Evolutionary conservation across 768 basidiomycete genomes (phyloP).

Genomic region (Gloeophyllum trabeum): DNA sequence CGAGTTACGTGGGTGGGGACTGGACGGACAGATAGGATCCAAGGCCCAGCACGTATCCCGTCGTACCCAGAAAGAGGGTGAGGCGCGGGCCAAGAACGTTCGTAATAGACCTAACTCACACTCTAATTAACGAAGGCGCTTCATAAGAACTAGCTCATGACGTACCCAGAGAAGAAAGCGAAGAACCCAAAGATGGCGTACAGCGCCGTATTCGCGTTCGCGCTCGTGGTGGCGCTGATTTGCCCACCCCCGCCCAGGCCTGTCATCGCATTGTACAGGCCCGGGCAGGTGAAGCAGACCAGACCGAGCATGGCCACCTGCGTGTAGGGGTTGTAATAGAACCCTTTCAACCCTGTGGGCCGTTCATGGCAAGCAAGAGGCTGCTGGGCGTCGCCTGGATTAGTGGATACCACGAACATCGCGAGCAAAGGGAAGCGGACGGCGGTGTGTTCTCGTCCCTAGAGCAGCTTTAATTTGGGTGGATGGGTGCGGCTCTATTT

Average conservation of each 20-base stretch:
- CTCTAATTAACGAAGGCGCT: not conserved
- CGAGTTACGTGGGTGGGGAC: too few species aligned
- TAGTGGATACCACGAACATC: too few species aligned
- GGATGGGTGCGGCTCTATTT: too few species aligned
- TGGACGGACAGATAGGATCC: constrained; percentile 56
- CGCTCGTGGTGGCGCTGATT: constrained; percentile 49
- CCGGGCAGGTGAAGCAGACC: constrained; percentile 48
- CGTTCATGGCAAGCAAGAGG: too few species aligned
- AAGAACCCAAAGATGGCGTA: constrained; percentile 53
- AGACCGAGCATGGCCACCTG: constrained; percentile 58
- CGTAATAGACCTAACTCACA: not conserved
- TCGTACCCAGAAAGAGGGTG: constrained; percentile 64
- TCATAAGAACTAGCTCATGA: constrained; percentile 1
- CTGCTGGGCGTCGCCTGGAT: too few species aligned
- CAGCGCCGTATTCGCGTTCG: constrained; percentile 59
- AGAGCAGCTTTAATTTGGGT: too few species aligned
- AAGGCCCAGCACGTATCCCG: constrained; percentile 70
- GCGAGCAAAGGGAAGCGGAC: too few species aligned
- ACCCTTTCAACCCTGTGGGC: constrained; percentile 37
- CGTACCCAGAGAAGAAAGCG: constrained; percentile 66
- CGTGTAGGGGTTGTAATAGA: constrained; percentile 48
- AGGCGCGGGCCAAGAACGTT: constrained; percentile 56
- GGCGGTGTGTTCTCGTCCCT: too few species aligned
- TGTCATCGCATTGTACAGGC: constrained; percentile 71
- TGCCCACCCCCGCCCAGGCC: constrained; percentile 77